Base-by-base conservation (phyloP, 257 asterid genomes). In the Lycium ferocissimum region DNA sequence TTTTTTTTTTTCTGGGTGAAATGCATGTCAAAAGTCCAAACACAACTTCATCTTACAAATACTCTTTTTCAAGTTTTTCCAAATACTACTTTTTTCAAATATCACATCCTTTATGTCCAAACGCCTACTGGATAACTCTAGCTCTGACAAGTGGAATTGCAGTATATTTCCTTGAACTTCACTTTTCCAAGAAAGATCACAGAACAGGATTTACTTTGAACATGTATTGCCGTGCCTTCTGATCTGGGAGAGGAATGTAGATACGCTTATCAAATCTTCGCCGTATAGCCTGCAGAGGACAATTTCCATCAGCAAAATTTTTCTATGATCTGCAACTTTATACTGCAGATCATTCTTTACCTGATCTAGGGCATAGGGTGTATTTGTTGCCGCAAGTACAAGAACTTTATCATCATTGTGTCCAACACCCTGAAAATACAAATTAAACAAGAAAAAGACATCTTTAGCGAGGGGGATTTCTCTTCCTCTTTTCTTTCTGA, bases 361-460 rank as follows among this genome's bases (percentile, higher is more conserved):
- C 98, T 95, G 99, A 89, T 96, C 99, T 75, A 96, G 95, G 82
- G 99, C 94, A 85, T 96, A 96, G 15, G 99, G 99, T 84, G 99
- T 96, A 90, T 96, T 96, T 15, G 99, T 96, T 37, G 99, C 99
- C 67, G 99, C 99, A 89, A 96, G 94, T 82, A 96, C 97, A 89
- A 96, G 99, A 84, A 96, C 99, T 92, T 96, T 96, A 75, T 96
- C 99, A 62, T 96, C 99, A 89, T 92, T 95, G 94, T 95, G 94
- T 58, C 98, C 98, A 56, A 96, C 99, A 22, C 99, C 99, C 98
- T 96, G 86, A 84, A 83, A 76, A 40, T 84, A 1, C 35, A 73
- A 40, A 87, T 51, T 51, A 72, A 58, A 84, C 9, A 86, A 83
- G 38, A 83, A 45, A 66, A 33, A 11, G n/a, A 66, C 12, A 66